Conservation (phyloP, 805 yeast genomes). For the Kluyveromyces aestuarii region DNA sequence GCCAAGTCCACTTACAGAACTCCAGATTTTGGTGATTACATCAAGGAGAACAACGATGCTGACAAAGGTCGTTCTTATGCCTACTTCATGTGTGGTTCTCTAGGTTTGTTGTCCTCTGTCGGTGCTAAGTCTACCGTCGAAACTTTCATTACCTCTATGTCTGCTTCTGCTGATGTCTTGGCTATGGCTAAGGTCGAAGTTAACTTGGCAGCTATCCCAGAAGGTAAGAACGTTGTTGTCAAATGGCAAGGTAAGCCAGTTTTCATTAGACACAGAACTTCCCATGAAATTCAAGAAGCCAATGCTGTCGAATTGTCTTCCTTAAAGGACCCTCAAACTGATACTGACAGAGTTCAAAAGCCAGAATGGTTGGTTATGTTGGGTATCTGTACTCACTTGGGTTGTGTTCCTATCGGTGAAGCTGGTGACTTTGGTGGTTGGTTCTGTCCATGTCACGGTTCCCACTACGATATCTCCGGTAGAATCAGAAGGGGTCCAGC, state of each 20-base stretch:
- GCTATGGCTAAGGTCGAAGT: conserved; percentile 99
- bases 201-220: conserved; percentile 85
- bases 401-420: conserved; percentile 99
- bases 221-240: conserved; percentile 95
- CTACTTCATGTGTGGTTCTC: conserved; percentile 95
- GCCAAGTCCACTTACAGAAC: conserved; percentile 76
- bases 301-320: conserved; percentile 63
- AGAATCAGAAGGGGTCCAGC: conserved; percentile 99
- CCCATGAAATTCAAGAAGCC: conserved; percentile 90
- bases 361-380: conserved; percentile 99
- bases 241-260: conserved; percentile 99
- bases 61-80: conserved; percentile 80
- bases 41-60: conserved; percentile 59
- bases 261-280: conserved; percentile 97
- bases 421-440: conserved; percentile 99
- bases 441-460: conserved; percentile 99
- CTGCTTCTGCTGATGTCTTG: conserved; percentile 97
- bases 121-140: conserved; percentile 96
- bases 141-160: conserved; percentile 83
- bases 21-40: conserved; percentile 79
- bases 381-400: conserved; percentile 99
- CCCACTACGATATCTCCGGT: conserved; percentile 99
- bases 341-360: conserved; percentile 85
- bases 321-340: conserved; percentile 92
- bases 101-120: conserved; percentile 84